These are phyloP conservation scores for Termitomyces sp. DNA, from an alignment of 768 basidiomycete species.

Conservation along the genomic window DNA sequence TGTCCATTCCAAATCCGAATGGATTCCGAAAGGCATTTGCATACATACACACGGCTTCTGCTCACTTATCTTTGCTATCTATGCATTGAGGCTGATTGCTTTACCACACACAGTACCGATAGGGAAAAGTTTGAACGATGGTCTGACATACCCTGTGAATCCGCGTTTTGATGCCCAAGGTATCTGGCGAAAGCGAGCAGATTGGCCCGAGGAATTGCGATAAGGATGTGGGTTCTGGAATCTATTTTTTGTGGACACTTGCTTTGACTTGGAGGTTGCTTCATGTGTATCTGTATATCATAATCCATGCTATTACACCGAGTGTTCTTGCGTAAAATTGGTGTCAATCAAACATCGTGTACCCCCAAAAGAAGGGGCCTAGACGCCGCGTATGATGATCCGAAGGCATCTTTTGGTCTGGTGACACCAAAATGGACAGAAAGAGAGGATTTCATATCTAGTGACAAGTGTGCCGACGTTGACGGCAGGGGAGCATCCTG, in stretches of 20 bases:
- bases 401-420: not conserved
- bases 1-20: constrained; percentile 5
- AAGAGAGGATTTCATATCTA: not conserved
- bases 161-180: constrained; percentile 71
- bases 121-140: constrained; percentile 47
- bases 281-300: not conserved
- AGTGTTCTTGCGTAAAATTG: not conserved
- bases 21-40: constrained; percentile 11
- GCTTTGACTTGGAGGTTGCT: not conserved
- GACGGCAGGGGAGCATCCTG: not conserved
- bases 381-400: not conserved
- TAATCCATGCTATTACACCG: not conserved
- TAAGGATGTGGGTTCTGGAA: constrained; percentile 17
- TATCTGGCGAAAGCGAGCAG: constrained; percentile 55
- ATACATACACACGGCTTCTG: not conserved
- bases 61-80: constrained; percentile 6
- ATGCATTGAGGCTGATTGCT: constrained; percentile 14
- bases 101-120: constrained; percentile 44
- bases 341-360: not conserved
- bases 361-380: not conserved
- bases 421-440: not conserved
- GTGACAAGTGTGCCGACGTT: not conserved
- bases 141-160: constrained; percentile 60
- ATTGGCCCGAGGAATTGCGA: constrained; percentile 66
- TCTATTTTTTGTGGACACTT: not conserved